phyloP scores from a whole-genome alignment of 139 green algal species.

The Edaphochlamys debaryana region DNA sequence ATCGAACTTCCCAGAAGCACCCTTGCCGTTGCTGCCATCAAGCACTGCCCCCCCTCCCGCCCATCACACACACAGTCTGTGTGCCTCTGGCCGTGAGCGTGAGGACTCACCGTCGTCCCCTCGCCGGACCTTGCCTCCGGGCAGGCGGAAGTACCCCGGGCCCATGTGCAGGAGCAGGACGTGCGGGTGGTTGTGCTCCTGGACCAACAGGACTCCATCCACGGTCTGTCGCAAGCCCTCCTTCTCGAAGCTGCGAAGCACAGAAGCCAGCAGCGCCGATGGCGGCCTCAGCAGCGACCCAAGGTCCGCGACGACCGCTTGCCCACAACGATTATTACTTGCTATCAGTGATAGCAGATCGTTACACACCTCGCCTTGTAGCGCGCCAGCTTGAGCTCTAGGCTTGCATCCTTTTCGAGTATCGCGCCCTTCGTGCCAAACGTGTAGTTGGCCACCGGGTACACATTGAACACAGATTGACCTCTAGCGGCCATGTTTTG shows the following conservation, averaged over 20 bases:
- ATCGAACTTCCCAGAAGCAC: too few relatives aligned
- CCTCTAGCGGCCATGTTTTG: conserved; percentile 36
- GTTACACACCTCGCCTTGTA: too few relatives aligned
- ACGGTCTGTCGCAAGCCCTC: conserved; percentile 87
- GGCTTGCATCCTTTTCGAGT: conserved; percentile 80
- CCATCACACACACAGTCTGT: too few relatives aligned
- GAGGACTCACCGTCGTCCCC: conserved; percentile 87
- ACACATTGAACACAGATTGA: conserved; percentile 78
- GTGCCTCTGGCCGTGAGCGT: too few relatives aligned
- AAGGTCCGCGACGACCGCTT: too few relatives aligned
- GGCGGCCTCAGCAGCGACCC: background rate
- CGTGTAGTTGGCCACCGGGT: conserved; percentile 87
- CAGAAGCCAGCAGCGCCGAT: background rate
- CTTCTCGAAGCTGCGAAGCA: conserved; percentile 76
- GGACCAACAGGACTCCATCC: conserved; percentile 90
- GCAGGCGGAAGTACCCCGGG: conserved; percentile 87
- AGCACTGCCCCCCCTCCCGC: too few relatives aligned
- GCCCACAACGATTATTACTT: too few relatives aligned
- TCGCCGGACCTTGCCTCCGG: conserved; percentile 86
- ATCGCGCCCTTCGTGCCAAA: conserved; percentile 89
- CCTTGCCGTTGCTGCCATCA: too few relatives aligned
- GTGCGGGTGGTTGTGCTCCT: conserved; percentile 94
- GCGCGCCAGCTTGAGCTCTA: background rate
- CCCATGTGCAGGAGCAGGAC: conserved; percentile 90
- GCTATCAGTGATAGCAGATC: too few relatives aligned